Base-by-base conservation (phyloP, 805 yeast species). In the Pichia californica region DNA sequence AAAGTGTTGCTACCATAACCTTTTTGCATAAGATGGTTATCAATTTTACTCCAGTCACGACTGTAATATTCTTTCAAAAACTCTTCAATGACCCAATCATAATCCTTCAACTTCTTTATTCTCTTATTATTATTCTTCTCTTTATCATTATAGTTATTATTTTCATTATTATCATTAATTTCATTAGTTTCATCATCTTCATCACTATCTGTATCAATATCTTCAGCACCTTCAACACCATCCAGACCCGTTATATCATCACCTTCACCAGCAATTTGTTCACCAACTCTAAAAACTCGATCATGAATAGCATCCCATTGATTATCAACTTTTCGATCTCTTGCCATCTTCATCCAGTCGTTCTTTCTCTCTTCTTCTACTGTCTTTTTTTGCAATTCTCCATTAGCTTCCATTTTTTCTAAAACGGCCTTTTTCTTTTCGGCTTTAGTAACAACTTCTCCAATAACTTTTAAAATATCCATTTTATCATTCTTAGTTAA, bases 271-370 rank as follows among this genome's bases (percentile, higher is more conserved):
- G 41, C 34, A n/a, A 44, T 31, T 8, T 21, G 8, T 7, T 26
- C 49, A 5, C 58, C 55, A 13, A 52, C 29, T 6, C 40, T 48
- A 33, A 44, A 50, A 18, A 58, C 52, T 16, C 62, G 52, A 3
- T 58, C 51, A 46, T 75, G 70, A 16, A 74, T 58, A 36, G 61
- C 60, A 13, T 71, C 68, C 81, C 81, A 76, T 35, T 70, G 63
- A 11, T 61, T 57, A 18, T 54, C 57, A 16, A 60, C 48, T 19
- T 55, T 52, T 14, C 51, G 50, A 31, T 57, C 57, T 11, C 59
- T 43, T 4, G 44, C 45, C n/a, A 40, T 44, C 3, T 65, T 49
- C 40, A 48, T 33, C 36, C 46, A 51, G 37, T 57, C 63, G 15
- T 43, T 37, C 19, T 56, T 61, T 21, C 33, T 16, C 15, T 19